Conservation (phyloP, 2,329 filamentous ascomycete species). For the Pyrenophora graminea region DNA sequence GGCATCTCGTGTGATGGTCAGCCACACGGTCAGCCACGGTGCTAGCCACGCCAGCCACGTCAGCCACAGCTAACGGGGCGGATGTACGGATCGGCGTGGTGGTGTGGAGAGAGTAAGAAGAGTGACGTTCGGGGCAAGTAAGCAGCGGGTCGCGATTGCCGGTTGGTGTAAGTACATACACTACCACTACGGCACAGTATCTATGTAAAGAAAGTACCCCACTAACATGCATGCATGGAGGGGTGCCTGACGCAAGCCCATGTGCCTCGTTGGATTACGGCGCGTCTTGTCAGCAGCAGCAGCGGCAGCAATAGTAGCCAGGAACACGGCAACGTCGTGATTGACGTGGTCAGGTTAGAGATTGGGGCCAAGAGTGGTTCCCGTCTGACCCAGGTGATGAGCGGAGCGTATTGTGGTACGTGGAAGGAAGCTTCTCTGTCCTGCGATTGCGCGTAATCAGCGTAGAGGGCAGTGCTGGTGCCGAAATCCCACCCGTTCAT, state of each 20-base stretch:
- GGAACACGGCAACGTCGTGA: conserved; percentile 3
- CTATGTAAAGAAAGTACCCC: not conserved
- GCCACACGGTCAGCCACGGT: conserved; percentile 4
- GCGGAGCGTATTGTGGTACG: not conserved
- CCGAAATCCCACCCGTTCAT: conserved; percentile 7
- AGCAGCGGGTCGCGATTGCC: conserved; percentile 7
- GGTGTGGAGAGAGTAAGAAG: not conserved
- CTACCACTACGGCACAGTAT: not conserved
- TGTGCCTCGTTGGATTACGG: not conserved
- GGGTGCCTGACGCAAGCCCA: not conserved
- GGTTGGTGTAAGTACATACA: not conserved
- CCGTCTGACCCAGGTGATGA: not conserved
- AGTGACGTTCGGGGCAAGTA: conserved; percentile 1
- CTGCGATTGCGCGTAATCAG: too few species aligned
- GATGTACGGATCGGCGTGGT: not conserved
- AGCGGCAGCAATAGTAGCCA: not conserved
- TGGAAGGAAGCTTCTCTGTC: not conserved
- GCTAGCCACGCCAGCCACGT: not conserved
- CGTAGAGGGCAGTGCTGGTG: not conserved
- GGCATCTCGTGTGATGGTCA: too few species aligned
- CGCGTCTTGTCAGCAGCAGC: conserved; percentile 1
- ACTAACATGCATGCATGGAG: not conserved
- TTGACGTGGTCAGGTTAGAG: not conserved
- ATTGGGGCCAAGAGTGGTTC: not conserved
- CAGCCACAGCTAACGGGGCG: conserved; percentile 6